phyloP scores from a whole-genome alignment of 192 early-diverging fungal genomes.

The Entomortierella lignicola region DNA sequence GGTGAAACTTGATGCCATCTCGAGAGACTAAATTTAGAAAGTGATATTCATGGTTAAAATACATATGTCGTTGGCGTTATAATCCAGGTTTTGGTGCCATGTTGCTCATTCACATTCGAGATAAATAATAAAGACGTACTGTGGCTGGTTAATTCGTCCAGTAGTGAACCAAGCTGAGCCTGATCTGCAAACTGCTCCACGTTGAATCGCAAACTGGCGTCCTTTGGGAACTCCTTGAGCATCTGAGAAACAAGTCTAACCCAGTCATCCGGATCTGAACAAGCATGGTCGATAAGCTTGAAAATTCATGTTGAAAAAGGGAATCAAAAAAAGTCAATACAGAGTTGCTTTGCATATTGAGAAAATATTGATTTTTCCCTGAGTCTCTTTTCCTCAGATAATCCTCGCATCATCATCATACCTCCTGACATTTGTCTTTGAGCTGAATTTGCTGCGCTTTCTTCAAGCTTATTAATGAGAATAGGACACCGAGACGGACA shows the following conservation, averaged over 20 bases:
- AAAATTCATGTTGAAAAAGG: neutral
- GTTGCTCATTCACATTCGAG: too few species aligned
- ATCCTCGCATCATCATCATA: constrained; percentile 13
- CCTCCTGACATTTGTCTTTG: constrained; percentile 30
- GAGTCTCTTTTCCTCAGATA: too few species aligned
- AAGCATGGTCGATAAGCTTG: constrained; percentile 42
- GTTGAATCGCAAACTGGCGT: constrained; percentile 39
- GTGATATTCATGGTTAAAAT: neutral
- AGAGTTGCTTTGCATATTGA: too few species aligned
- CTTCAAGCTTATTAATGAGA: constrained; percentile 49
- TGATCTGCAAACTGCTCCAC: constrained; percentile 51
- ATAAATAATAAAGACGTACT: constrained; percentile 18
- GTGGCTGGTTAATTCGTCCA: constrained; percentile 23
- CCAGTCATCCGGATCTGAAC: constrained; percentile 46
- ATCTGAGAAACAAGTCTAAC: constrained; percentile 38
- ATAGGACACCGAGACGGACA: constrained; percentile 43
- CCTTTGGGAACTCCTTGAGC: constrained; percentile 41
- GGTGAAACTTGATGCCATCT: constrained; percentile 50
- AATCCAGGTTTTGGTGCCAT: too few species aligned
- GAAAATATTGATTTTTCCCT: too few species aligned
- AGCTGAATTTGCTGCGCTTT: constrained; percentile 46
- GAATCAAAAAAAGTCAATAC: neutral
- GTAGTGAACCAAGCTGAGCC: constrained; percentile 22
- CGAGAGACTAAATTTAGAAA: constrained; percentile 15
- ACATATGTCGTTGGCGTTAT: too few species aligned